phyloP scores from a whole-genome alignment of 2,329 filamentous ascomycete genomes.

The Aspergillus sclerotialis region DNA sequence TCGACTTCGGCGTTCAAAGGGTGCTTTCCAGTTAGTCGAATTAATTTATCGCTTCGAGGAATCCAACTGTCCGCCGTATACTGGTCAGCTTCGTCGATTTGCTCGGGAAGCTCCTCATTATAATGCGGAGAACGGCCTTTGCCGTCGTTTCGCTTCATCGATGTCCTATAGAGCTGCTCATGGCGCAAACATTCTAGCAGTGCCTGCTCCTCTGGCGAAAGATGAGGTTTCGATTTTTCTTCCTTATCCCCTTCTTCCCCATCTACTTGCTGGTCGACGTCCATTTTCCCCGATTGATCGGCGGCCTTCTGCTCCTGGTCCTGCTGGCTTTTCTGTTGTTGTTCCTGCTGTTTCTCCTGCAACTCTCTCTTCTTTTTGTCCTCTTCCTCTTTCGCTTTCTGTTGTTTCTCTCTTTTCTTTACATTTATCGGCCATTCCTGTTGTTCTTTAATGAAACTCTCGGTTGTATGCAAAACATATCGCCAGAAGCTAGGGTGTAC shows the following conservation, averaged over 20 bases:
- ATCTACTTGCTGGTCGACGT: conserved; percentile 22
- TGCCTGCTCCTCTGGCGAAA: conserved; percentile 33
- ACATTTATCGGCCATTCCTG: conserved; percentile 44
- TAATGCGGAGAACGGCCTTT: conserved; percentile 30
- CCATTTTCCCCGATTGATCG: conserved; percentile 25
- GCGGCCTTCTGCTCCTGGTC: conserved; percentile 9
- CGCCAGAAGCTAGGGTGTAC: conserved; percentile 42
- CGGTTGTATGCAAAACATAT: conserved; percentile 41
- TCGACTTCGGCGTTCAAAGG: conserved; percentile 45
- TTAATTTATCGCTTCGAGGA: conserved; percentile 39
- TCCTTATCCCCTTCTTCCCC: background rate
- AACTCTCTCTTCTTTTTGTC: conserved; percentile 12
- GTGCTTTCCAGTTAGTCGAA: conserved; percentile 46
- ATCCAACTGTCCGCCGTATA: conserved; percentile 49
- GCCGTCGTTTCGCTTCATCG: conserved; percentile 38
- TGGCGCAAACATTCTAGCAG: conserved; percentile 34
- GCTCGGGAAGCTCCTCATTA: conserved; percentile 22
- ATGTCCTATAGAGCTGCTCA: conserved; percentile 37
- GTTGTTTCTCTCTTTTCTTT: conserved; percentile 24
- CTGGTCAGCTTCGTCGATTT: conserved; percentile 44
- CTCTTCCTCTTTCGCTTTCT: conserved; percentile 19
- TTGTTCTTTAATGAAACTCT: conserved; percentile 43
- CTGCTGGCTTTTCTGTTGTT: conserved; percentile 13
- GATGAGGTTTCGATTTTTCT: background rate
- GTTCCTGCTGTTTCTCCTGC: conserved; percentile 12